Evolutionary conservation across 805 yeast genomes (phyloP).

Genomic region (Candida chilensis): DNA sequence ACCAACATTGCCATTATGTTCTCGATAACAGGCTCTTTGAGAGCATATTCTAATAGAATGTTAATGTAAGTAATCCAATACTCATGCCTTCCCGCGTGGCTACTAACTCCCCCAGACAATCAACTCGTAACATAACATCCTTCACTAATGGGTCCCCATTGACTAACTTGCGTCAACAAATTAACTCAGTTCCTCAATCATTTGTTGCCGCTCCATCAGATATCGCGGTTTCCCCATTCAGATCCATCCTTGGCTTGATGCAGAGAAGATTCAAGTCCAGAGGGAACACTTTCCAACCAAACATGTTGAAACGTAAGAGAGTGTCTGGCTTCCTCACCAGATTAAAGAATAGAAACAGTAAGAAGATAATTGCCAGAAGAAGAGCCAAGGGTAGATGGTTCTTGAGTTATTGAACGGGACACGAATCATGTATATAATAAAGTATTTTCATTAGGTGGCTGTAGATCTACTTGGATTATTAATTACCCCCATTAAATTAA

Average conservation of each 20-base stretch:
- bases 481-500: too few species aligned
- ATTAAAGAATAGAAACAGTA: conserved; percentile 63
- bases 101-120: neutral
- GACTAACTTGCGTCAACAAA: conserved; percentile 7
- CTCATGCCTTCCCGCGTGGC: too few species aligned
- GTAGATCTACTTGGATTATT: too few species aligned
- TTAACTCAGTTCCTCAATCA: conserved; percentile 9
- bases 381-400: conserved; percentile 91
- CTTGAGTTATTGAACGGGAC: conserved; percentile 53
- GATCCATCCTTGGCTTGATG: conserved; percentile 22
- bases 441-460: too few species aligned
- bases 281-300: conserved; percentile 94
- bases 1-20: too few species aligned
- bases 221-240: conserved; percentile 9
- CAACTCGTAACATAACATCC: conserved; percentile 1
- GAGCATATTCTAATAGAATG: too few species aligned
- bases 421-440: too few species aligned
- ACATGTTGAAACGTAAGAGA: conserved; percentile 83
- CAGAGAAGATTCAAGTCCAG: conserved; percentile 75
- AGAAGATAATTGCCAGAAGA: conserved; percentile 71
- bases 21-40: too few species aligned
- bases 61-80: too few species aligned
- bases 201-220: conserved; percentile 4
- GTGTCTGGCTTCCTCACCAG: conserved; percentile 85
- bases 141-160: conserved; percentile 7